phyloP scores from a whole-genome alignment of 2,329 filamentous ascomycete genomes.

The Arthroderma uncinatum region DNA sequence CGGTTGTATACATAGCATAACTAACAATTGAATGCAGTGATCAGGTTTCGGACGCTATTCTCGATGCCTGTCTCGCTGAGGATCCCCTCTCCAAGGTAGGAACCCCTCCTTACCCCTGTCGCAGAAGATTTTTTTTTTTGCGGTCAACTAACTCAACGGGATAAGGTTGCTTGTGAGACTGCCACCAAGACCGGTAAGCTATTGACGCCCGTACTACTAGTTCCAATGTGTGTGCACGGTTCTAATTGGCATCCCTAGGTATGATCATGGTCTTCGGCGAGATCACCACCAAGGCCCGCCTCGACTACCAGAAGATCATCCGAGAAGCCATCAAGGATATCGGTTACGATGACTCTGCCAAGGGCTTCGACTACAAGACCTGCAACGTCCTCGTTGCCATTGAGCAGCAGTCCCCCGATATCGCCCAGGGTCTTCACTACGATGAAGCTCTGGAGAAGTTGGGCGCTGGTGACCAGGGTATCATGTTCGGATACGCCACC shows the following conservation, averaged over 20 bases:
- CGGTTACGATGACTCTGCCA: slow-evolving; percentile 90
- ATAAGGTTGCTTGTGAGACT: slow-evolving; percentile 81
- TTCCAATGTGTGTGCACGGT: slow-evolving; percentile 4
- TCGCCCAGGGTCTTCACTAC: slow-evolving; percentile 97
- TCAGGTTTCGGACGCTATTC: slow-evolving; percentile 95
- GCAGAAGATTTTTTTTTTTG: neutral
- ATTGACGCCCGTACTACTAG: neutral
- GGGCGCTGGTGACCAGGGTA: slow-evolving; percentile 98
- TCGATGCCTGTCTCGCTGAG: slow-evolving; percentile 91
- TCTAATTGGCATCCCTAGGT: slow-evolving; percentile 23
- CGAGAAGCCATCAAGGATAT: slow-evolving; percentile 95
- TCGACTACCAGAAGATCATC: slow-evolving; percentile 98
- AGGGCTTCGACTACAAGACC: slow-evolving; percentile 99
- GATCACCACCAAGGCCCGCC: slow-evolving; percentile 88
- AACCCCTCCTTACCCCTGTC: slow-evolving; percentile 3
- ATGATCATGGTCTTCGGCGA: slow-evolving; percentile 99
- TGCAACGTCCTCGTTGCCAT: slow-evolving; percentile 97
- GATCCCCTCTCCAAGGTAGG: slow-evolving; percentile 86
- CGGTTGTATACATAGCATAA: neutral
- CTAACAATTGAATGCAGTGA: slow-evolving; percentile 43
- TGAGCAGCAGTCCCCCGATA: slow-evolving; percentile 98
- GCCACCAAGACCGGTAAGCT: slow-evolving; percentile 89
- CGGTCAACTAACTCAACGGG: neutral
- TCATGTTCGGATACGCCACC: slow-evolving; percentile 99
- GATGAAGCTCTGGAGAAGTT: slow-evolving; percentile 95